A percentile compares a stretch with the other conserved stretches of the same genome.
These are phyloP conservation scores for Gastrodia elata DNA, from an alignment of 106 monocot genomes.

Conservation along the genomic window DNA sequence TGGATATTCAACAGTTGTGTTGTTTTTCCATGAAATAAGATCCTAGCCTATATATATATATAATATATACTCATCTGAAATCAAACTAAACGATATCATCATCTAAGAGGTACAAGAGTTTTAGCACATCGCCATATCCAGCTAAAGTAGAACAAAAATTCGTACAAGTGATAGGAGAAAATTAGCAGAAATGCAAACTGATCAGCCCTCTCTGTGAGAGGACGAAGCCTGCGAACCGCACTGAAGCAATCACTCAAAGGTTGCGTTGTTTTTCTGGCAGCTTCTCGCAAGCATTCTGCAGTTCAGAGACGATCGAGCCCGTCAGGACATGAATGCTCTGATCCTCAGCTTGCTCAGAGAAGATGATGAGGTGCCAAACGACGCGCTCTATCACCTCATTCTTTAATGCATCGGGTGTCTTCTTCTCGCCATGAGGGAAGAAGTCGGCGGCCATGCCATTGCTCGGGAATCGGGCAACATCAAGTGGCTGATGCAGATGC, in stretches of 20 bases:
- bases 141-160: no score
- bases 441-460: conserved; percentile 17
- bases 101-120: no score
- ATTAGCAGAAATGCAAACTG: no score
- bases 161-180: no score
- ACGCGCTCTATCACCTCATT: conserved; percentile 31
- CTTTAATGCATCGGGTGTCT: conserved; percentile 25
- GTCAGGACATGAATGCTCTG: conserved; percentile 45
- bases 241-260: conserved; percentile 8
- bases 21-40: no score
- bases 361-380: conserved; percentile 18
- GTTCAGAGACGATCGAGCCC: conserved; percentile 53
- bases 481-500: conserved; percentile 30
- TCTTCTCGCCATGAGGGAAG: conserved; percentile 17
- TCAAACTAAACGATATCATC: no score
- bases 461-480: conserved; percentile 23
- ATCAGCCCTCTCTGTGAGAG: no score
- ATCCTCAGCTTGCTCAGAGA: conserved; percentile 27
- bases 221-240: no score
- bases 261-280: conserved; percentile 18
- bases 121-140: no score
- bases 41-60: no score
- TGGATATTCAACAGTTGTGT: no score
- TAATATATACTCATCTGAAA: no score
- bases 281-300: conserved; percentile 31